Base-by-base conservation (phyloP, 2,329 filamentous ascomycete species). In the Tolypocladium tundrense region DNA sequence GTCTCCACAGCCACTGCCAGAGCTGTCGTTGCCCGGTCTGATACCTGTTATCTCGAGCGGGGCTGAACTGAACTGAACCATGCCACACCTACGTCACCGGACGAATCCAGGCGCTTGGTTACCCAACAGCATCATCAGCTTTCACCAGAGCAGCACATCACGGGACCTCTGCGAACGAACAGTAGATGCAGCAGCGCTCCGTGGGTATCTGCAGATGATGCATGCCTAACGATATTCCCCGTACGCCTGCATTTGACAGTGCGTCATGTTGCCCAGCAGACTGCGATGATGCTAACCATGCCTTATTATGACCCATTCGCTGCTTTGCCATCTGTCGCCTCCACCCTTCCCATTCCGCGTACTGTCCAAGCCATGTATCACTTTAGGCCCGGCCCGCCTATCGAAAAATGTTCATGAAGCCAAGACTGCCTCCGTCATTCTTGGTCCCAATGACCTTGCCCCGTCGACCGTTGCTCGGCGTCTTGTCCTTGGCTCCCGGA, bases 361-460 rank as follows among this genome's bases (percentile, higher is more conserved):
- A 16, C 24, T 11, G 50, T 40, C 35, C n/a, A 24, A 21, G 3
- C 14, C 16, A 16, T 39, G 50, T 13, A 39, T 53, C 21, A 33
- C 31, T 53, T 19, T 16, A 37, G 10, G 14, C 14, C 14, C 4
- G 27, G 19, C 31, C 19, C 24, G 31, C n/a, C n/a, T 54, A 57
- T 51, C 58, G 58, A 33, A 60, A 60, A 31, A 57, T 31, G 9
- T 40, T 57, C 56, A 31, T 57, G 35, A 60, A 50, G 35, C 56
- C 53, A 50, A 48, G 40, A 40, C 53, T 45, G 13, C 31, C 24
- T 42, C 54, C 50, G 10, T 55, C 45, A 42, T 50, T 50, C 42
- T 53, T 54, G 40, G 21, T 35, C 13, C 33, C 50, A 19, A 31
- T 27, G 19, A n/a, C 21, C 51, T 37, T 54, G 16, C 27, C 42